Percentiles rank a stretch among this genome's conserved stretches.
phyloP scores from a whole-genome alignment of 169 alveolate genomes.

The Eimeria sp. region DNA sequence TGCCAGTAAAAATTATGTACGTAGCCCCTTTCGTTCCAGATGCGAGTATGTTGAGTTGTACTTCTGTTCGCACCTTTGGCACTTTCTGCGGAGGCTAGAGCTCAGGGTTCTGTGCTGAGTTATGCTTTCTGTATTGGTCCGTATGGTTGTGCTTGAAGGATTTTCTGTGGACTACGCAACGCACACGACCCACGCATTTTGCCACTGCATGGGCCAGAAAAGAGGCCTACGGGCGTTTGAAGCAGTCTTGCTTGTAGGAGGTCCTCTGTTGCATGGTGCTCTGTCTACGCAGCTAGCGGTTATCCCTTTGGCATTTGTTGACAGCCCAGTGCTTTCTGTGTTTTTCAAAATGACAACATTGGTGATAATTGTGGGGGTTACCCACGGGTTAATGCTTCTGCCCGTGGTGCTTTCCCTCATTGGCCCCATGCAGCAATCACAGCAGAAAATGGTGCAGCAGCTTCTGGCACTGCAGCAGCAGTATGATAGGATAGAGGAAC shows the following conservation, averaged over 20 bases:
- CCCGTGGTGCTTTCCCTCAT: conserved; percentile 84
- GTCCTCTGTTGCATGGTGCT: conserved; percentile 92
- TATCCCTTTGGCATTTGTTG: conserved; percentile 88
- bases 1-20: background rate
- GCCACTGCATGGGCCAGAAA: conserved; percentile 90
- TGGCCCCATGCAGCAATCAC: conserved; percentile 82
- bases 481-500: conserved; percentile 41
- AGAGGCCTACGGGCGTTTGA: conserved; percentile 90
- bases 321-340: conserved; percentile 88
- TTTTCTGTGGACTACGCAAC: conserved; percentile 91
- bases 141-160: conserved; percentile 80
- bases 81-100: background rate
- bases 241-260: conserved; percentile 90
- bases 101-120: background rate
- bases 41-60: background rate
- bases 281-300: conserved; percentile 91
- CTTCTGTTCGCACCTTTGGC: background rate
- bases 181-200: conserved; percentile 91
- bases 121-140: background rate
- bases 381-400: conserved; percentile 83
- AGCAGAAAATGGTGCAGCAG: conserved; percentile 42
- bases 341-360: conserved; percentile 91
- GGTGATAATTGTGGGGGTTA: conserved; percentile 84
- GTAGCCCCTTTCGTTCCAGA: background rate
- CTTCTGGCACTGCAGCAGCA: conserved; percentile 55